Base-by-base conservation (phyloP, 768 basidiomycete species). In the Tricholoma sp. region DNA sequence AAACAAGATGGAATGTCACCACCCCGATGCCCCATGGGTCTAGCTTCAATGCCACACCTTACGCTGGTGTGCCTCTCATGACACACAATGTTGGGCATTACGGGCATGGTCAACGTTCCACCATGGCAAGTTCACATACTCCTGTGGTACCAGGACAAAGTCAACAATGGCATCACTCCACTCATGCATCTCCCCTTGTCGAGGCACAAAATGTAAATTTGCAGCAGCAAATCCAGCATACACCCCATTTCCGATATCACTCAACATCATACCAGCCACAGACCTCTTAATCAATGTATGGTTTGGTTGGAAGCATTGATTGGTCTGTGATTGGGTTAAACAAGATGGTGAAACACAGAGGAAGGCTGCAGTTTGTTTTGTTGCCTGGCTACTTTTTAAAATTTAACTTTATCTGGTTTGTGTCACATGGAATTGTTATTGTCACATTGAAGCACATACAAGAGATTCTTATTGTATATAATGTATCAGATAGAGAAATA, bases 211-310 rank as follows among this genome's bases (percentile, higher is more conserved):
- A 31, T 39, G 52, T 28, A 7, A 45, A 9, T 18, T 32, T 49
- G 47, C 47, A 31, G 47, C 47, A 17, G 31, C 47, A 49, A 49
- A 10, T 49, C 11, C 60, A 57, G 31, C 55, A 54, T 34, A 47
- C 33, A 28, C 57, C 65, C 15, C 72, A 70, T 47, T 70, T 68
- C 54, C 70, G 67, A 60, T 68, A 72, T 50, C 69, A 69, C 52
- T 54, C 66, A 36, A 61, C 70, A 49, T 65, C 73, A 37, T 72
- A 72, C 61, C 66, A 66, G 53, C 62, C 66, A 60, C 65, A 65
- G 50, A 61, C 67, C 6, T 45, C 44, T 4, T 45, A 10, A 45
- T 24, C 39, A 12, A 45, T 45, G 24, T 45, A 24, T 12, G 44
- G 24, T 24, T 24, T 28, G 24, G 44, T 24, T 6, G 11, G 24